These are phyloP conservation scores for Trichoderma gamsii DNA, from an alignment of 495 filamentous ascomycete species.

Conservation along the genomic window DNA sequence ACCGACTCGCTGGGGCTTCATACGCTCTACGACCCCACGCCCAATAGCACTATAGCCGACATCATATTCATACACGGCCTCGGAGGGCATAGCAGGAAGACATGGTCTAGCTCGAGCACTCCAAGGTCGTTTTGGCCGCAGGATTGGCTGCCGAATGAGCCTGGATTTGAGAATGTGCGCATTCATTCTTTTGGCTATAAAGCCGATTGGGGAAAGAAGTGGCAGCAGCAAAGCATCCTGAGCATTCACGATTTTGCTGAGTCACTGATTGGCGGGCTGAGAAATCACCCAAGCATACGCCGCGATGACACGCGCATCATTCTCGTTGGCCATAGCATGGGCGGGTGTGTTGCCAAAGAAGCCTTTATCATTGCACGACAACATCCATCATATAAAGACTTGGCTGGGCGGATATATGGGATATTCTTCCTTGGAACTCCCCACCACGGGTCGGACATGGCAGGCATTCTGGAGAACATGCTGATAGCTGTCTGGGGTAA, in stretches of 20 bases:
- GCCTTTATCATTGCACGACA: constrained; percentile 29
- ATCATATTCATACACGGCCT: no score
- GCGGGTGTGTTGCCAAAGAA: constrained; percentile 49
- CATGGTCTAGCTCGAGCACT: no score
- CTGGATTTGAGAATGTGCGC: no score
- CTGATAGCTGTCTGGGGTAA: constrained; percentile 22
- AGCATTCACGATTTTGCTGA: constrained; percentile 18
- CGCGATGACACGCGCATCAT: constrained; percentile 32
- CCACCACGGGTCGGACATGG: constrained; percentile 44
- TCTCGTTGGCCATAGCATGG: constrained; percentile 49
- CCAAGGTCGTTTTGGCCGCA: no score
- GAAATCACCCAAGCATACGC: background rate
- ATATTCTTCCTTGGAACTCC: constrained; percentile 51
- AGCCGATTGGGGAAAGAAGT: no score
- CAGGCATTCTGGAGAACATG: constrained; percentile 35
- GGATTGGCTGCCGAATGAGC: constrained; percentile 37
- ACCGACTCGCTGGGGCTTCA: no score
- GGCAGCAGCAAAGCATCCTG: constrained; percentile 18
- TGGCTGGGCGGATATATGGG: constrained; percentile 33
- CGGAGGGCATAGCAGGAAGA: no score
- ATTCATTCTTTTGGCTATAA: no score
- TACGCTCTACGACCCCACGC: no score
- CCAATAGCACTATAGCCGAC: no score
- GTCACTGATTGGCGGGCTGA: no score
- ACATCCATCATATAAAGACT: constrained; percentile 23